These are phyloP conservation scores for Elaeagnus macrophylla DNA, from an alignment of 306 rosid genomes.

Conservation along the genomic window DNA sequence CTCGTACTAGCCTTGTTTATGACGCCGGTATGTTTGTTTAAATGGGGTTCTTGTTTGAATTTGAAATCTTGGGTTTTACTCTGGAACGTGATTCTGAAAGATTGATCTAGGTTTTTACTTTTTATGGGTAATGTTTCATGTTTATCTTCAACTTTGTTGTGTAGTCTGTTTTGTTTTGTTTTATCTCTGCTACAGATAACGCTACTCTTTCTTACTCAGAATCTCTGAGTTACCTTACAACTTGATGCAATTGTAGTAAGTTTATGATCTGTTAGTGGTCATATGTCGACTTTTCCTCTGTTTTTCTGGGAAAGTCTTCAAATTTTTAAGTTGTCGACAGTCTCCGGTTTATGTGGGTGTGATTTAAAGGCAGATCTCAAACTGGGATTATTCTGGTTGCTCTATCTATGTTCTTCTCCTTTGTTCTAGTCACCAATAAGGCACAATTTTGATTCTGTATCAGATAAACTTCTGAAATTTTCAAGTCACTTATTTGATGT, in stretches of 20 bases:
- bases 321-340: background rate
- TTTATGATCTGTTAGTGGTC: slow-evolving; percentile 13
- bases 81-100: slow-evolving; percentile 3
- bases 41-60: background rate
- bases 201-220: background rate
- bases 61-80: background rate
- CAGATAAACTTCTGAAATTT: background rate
- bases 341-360: background rate
- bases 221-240: slow-evolving; percentile 1
- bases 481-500: too few species aligned
- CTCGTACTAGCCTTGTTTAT: slow-evolving; percentile 87
- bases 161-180: slow-evolving; percentile 21
- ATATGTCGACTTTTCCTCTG: background rate
- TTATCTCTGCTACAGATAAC: background rate
- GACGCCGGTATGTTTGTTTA: slow-evolving; percentile 54
- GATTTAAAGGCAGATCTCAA: slow-evolving; percentile 24
- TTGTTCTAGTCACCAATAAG: background rate
- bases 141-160: slow-evolving; percentile 5
- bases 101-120: slow-evolving; percentile 7
- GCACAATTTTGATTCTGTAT: background rate
- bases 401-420: background rate
- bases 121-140: slow-evolving; percentile 19
- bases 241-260: background rate
- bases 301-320: slow-evolving; percentile 1
- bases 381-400: slow-evolving; percentile 11